Conservation (phyloP, 225 moss, liverwort and hornwort species). For the Pleurozium schreberi region DNA sequence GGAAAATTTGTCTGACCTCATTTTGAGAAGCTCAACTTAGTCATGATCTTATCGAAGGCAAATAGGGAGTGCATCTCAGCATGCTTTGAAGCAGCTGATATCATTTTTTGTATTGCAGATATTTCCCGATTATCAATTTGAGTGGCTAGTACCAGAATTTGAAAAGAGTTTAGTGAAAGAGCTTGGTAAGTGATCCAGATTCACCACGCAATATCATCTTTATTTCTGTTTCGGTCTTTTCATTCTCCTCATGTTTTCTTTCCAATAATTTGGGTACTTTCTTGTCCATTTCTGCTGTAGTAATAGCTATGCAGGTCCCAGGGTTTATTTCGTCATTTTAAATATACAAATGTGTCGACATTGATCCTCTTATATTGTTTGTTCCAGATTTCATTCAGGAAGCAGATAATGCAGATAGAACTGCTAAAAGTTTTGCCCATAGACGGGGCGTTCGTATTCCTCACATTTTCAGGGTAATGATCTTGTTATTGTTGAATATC, state of each 20-base stretch:
- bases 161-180: constrained; percentile 58
- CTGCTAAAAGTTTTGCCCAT: constrained; percentile 63
- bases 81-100: not conserved
- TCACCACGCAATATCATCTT: not conserved
- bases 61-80: not conserved
- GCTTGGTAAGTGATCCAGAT: constrained; percentile 44
- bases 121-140: constrained; percentile 91
- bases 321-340: not conserved
- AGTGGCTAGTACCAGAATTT: constrained; percentile 96
- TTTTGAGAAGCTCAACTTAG: not conserved
- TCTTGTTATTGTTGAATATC: not conserved
- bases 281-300: not conserved
- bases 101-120: constrained; percentile 27
- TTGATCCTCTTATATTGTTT: constrained; percentile 1
- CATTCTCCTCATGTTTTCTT: not conserved
- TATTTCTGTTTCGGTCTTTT: not conserved
- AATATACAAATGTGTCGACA: not conserved
- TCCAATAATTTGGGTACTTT: not conserved
- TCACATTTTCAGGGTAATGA: constrained; percentile 67
- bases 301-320: not conserved
- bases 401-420: constrained; percentile 88
- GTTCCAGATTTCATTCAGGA: constrained; percentile 78
- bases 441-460: constrained; percentile 63
- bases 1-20: not conserved
- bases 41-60: not conserved